Evolutionary conservation across 306 rosid genomes (phyloP), one percentile per base, ranked within the genome.

Genomic region (Senna siamea): DNA sequence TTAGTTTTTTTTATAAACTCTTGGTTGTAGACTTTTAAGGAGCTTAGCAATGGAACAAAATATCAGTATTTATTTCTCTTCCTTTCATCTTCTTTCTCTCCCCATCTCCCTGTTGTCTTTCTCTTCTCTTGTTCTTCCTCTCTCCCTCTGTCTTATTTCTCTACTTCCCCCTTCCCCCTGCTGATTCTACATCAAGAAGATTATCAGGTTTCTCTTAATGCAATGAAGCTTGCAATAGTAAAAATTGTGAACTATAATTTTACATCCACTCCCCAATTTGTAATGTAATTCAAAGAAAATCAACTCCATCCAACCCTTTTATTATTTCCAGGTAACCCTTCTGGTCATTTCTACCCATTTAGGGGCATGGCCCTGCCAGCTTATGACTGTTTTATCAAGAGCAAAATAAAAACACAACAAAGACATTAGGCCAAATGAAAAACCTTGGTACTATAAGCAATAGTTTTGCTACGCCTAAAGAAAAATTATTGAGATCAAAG

Each of bases 231-330:
- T 40, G 70, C 51, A 35, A 10, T 19, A 69, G 23, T 26, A 6
- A 40, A 19, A 35, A 54, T 6, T 37, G 18, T 22, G 34, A 34
- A 35, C 53, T 34, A 26, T 44, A 26, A 26, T 9, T 43, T 66
- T 26, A 46, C 72, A 75, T 46, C 60, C 69, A 79, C 69, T 20
- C 68, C 13, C 62, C 64, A 47, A 34, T 17, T 71, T 51, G 35
- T 44, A 58, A 51, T 57, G 52, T 71, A 64, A 64, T 26, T 10
- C 54, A 74, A 32, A 20, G 20, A 34, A 60, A 69, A 74, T 23
- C 26, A 43, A 30, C 75, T 58, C 80, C 54, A 20, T 23, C 67
- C 34, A 78, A 58, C 32, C 43, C 65, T 35, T 43, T 3, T 63
- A 35, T 50, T 56, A 9, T 26, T 26, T 26, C 30, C 22, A 23